Evolutionary conservation across 2,329 filamentous ascomycete species (phyloP), one percentile per base, ranked within the genome.

Genomic region (Dothidotthia symphoricarpi): DNA sequence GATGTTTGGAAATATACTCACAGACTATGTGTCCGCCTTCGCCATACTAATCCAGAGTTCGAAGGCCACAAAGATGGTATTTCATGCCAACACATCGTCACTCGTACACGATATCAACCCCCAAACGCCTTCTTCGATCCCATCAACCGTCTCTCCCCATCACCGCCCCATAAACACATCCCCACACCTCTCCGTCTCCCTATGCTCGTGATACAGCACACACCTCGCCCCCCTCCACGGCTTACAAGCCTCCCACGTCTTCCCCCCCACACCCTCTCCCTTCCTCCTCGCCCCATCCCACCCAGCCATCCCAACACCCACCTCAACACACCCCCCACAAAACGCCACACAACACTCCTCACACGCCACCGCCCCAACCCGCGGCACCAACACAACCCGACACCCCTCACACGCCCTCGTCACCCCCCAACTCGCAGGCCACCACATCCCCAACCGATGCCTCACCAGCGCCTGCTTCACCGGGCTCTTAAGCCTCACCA

Each of bases 401-500:
- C 47, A 74, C 11, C 49, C 50, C 19, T 61, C 60, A 44, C 73
- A 75, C 37, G 47, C 45, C 16, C 59, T 46, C 4, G 47, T 63
- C n/a, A 48, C 60, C 14, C 63, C 47, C 16, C 63, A 59, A 1
- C 66, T 63, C 43, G 57, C 48, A 1, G 71, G 69, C 34, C 50
- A 56, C 57, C 60, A 75, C 38, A 68, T 62, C 5, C 61, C 48
- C 30, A 75, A 46, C 6, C 45, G 34, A 55, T 75, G 73, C 4
- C 73, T 53, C 31, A 52, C 51, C 34, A 75, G 54, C 2, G 64
- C 66, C 45, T 72, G 67, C 11, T 52, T 39, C n/a, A 67, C 69
- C 1, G 71, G 71, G 4, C 69, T 52, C 53, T 75, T 75, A 16
- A 75, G 53, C 31, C 66, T 60, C 9, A 75, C 72, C 31, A 64